Percentiles rank a stretch among this genome's conserved stretches.
These are phyloP conservation scores for Bruguiera gymnorhiza DNA, from an alignment of 345 rosid genomes.

Conservation along the genomic window DNA sequence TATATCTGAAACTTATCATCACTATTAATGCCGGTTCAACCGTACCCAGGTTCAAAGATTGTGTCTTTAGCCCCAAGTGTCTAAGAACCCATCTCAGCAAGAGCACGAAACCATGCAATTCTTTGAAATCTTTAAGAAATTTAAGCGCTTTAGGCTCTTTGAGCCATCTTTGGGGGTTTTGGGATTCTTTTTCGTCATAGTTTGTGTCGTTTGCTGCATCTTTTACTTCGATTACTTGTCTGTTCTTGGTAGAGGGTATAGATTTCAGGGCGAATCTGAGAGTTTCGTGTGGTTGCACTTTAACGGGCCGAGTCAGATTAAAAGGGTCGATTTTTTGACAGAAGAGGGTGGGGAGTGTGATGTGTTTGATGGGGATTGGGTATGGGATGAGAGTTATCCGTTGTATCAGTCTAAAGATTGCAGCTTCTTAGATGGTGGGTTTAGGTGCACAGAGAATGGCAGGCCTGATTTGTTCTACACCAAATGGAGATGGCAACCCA, in stretches of 20 bases:
- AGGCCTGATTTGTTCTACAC: constrained; percentile 80
- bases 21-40: constrained; percentile 4
- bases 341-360: constrained; percentile 58
- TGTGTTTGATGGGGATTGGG: constrained; percentile 85
- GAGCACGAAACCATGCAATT: constrained; percentile 41
- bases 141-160: constrained; percentile 57
- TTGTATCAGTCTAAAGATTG: constrained; percentile 84
- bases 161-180: constrained; percentile 69
- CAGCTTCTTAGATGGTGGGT: constrained; percentile 73
- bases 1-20: constrained; percentile 5
- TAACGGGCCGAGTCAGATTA: constrained; percentile 28
- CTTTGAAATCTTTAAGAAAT: constrained; percentile 43
- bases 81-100: constrained; percentile 39
- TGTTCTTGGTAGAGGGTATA: constrained; percentile 38
- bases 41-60: constrained; percentile 27
- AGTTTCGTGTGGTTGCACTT: constrained; percentile 59
- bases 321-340: constrained; percentile 57
- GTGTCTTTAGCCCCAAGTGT: constrained; percentile 36
- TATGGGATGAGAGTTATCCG: constrained; percentile 91
- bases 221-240: constrained; percentile 66
- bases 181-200: constrained; percentile 59
- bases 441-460: constrained; percentile 84
- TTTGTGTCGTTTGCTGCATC: constrained; percentile 57
- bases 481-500: constrained; percentile 99
- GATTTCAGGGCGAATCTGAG: constrained; percentile 47